phyloP scores from a whole-genome alignment of 164 flowering plant genomes.

The Macadamia tetraphylla region DNA sequence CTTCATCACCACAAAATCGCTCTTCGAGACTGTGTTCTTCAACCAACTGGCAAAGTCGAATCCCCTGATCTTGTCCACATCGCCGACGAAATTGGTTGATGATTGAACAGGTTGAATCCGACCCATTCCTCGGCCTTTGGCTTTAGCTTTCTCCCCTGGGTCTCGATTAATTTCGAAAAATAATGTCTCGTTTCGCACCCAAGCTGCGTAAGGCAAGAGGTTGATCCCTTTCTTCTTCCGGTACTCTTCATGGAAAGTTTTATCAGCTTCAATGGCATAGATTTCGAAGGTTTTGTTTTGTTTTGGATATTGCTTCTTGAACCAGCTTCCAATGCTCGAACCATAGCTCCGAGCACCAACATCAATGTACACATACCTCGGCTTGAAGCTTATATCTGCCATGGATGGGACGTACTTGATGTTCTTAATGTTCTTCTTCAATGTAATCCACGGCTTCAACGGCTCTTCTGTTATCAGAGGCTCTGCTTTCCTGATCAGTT shows the following conservation, averaged over 20 bases:
- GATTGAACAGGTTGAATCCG: constrained; percentile 57
- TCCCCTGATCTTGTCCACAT: constrained; percentile 68
- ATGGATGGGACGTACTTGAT: constrained; percentile 66
- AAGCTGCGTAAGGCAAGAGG: constrained; percentile 87
- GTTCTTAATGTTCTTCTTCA: constrained; percentile 75
- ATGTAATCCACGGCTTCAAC: constrained; percentile 84
- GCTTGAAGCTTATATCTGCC: constrained; percentile 78
- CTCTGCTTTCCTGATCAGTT: constrained; percentile 63
- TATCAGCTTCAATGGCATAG: constrained; percentile 93
- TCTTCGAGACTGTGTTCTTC: constrained; percentile 70
- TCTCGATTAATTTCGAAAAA: constrained; percentile 70
- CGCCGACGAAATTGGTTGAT: constrained; percentile 17
- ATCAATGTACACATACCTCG: constrained; percentile 77
- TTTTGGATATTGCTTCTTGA: constrained; percentile 90
- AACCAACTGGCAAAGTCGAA: constrained; percentile 96
- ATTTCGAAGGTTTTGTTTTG: constrained; percentile 84
- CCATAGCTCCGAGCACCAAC: constrained; percentile 95
- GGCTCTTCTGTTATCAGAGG: constrained; percentile 78
- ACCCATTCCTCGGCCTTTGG: constrained; percentile 75
- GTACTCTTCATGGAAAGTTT: constrained; percentile 64
- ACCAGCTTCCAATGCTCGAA: constrained; percentile 95
- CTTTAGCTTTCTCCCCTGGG: constrained; percentile 45
- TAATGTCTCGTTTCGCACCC: constrained; percentile 83
- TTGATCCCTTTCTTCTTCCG: constrained; percentile 52
- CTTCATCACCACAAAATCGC: constrained; percentile 94